Percentiles rank a stretch among this genome's conserved stretches.
These are phyloP conservation scores for Acanthamoeba royreba DNA, from an alignment of 208 protist genomes.

Conservation along the genomic window DNA sequence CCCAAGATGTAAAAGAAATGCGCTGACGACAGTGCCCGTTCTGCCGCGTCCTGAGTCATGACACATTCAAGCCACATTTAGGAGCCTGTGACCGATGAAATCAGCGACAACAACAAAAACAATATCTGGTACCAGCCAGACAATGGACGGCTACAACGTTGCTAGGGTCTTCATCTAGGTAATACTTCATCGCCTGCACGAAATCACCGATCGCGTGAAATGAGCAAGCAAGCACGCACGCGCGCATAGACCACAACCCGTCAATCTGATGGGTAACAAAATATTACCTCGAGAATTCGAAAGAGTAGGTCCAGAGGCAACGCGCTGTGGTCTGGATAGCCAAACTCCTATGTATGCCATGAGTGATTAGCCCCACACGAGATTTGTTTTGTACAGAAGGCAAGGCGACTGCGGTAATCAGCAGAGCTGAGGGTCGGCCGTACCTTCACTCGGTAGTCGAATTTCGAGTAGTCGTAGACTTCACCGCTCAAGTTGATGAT, in stretches of 20 bases:
- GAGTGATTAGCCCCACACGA: background rate
- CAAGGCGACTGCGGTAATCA: background rate
- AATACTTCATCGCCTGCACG: constrained; percentile 18
- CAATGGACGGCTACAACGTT: constrained; percentile 59
- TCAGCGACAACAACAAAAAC: background rate
- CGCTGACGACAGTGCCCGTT: constrained; percentile 55
- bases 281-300: background rate
- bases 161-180: background rate
- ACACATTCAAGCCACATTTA: background rate
- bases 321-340: constrained; percentile 50
- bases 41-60: constrained; percentile 25
- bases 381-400: background rate
- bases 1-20: background rate
- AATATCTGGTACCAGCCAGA: constrained; percentile 46
- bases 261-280: background rate
- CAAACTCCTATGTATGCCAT: background rate
- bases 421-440: background rate
- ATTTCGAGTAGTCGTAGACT: constrained; percentile 33
- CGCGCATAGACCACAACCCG: no score
- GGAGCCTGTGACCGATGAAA: no score
- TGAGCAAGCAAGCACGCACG: no score
- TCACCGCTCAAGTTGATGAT: constrained; percentile 22
- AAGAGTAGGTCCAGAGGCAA: constrained; percentile 42
- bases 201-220: no score
- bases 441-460: constrained; percentile 1